Conservation (phyloP, 169 alveolate genomes). For the Eimeria falciformis region DNA sequence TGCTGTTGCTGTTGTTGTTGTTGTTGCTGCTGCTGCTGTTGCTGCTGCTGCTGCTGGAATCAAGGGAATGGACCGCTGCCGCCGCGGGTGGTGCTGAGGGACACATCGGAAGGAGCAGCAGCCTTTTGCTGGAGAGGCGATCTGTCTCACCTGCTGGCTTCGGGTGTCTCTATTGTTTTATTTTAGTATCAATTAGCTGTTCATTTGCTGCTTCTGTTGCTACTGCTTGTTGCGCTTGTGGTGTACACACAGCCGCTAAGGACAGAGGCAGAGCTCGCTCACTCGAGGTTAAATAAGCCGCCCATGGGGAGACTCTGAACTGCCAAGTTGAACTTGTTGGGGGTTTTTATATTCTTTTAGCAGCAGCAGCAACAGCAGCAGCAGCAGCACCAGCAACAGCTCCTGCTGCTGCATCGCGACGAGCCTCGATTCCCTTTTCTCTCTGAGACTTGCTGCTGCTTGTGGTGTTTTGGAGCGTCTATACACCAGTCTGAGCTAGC, state of each 20-base stretch:
- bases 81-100: neutral
- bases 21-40: neutral
- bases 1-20: neutral
- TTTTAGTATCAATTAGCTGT: too few species aligned
- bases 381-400: conserved; percentile 26
- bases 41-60: neutral
- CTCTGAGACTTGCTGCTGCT: too few species aligned
- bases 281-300: too few species aligned
- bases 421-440: neutral
- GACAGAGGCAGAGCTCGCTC: too few species aligned
- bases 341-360: neutral
- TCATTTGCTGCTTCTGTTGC: too few species aligned
- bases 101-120: neutral
- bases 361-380: conserved; percentile 11
- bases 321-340: neutral
- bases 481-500: too few species aligned
- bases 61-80: neutral
- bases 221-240: too few species aligned
- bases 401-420: neutral
- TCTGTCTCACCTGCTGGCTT: too few species aligned
- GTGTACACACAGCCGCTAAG: too few species aligned
- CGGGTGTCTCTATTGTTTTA: too few species aligned
- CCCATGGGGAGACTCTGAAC: too few species aligned
- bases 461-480: too few species aligned
- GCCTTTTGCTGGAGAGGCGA: neutral